Base-by-base conservation (phyloP, 2,329 filamentous ascomycete genomes). In the Sordariomycetes sp. region DNA sequence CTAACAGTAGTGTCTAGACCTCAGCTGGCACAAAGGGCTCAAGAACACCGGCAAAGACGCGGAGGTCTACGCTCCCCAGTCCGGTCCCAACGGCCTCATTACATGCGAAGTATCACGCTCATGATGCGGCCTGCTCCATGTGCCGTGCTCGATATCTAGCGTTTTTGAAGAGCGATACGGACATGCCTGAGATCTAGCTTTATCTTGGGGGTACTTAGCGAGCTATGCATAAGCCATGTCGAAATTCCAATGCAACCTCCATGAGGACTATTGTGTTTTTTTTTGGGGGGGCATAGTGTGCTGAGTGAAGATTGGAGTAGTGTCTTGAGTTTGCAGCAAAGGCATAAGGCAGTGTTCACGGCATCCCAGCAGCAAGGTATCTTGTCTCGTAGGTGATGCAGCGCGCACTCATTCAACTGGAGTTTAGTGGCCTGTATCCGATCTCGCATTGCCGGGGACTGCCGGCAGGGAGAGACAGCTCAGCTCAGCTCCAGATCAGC, bases 21-120 rank as follows among this genome's bases (percentile, higher is more conserved):
- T 99, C 67, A 92, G 87, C 74, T 99, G 94, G 94, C 89, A 96
- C 79, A 95, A 97, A 72, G 90, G 86, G 34, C 70, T 91, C 63
- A 89, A 96, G 78, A 99, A 99, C 74, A 96, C 89, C 0, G 94
- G 94, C 71, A 87, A 89, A 72, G 87, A 99, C 66, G 94, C 94
- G 56, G 91, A 96, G 68, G 92, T 99, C 22, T 96, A 94, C 66
- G 91, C 89, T 32, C 94, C 94, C 3, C 94, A 97, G 71, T 88
- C 87, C 12, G 85, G 89, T 62, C 94, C 94, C 58, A 99, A 97
- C 68, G 94, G 94, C 32, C 81, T 99, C 60, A 99, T 99, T 73
- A 88, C 95, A 69, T 95, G 91, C 74, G 90, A 90, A 59, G 90
- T 99, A 55, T 79, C 82, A 39, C 83, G 88, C 32, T 52, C 50